phyloP scores from a whole-genome alignment of 768 basidiomycete genomes.

The Suillus americanus region DNA sequence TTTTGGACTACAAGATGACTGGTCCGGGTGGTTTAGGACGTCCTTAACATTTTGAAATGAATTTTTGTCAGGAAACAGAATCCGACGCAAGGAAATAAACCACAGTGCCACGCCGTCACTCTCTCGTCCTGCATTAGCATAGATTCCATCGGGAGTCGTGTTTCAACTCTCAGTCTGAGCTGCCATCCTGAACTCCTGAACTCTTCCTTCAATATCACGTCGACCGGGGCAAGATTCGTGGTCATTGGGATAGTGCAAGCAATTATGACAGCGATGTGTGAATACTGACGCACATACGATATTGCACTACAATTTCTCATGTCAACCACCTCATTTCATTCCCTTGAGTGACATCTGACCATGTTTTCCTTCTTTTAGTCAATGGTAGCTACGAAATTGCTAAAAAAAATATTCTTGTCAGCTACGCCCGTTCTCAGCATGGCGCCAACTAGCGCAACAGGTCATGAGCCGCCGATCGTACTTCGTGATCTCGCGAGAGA shows the following conservation, averaged over 20 bases:
- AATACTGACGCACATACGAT: not conserved
- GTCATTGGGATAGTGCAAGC: not conserved
- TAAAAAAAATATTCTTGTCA: constrained; percentile 52
- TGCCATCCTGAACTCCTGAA: too few species aligned
- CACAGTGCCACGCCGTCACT: too few species aligned
- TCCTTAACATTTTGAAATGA: not conserved
- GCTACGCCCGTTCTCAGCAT: constrained; percentile 45
- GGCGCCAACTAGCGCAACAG: too few species aligned
- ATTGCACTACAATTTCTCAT: not conserved
- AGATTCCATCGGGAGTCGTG: too few species aligned
- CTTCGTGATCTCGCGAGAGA: constrained; percentile 49
- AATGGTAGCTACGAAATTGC: constrained; percentile 47
- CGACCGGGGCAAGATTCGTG: not conserved
- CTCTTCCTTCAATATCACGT: not conserved
- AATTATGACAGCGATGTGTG: not conserved
- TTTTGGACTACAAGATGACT: not conserved
- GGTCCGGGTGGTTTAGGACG: not conserved
- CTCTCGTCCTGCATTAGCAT: too few species aligned
- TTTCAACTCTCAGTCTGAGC: too few species aligned
- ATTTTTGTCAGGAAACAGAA: not conserved
- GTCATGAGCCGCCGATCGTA: too few species aligned
- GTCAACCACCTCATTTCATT: not conserved
- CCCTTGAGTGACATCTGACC: constrained; percentile 43
- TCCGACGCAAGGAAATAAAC: not conserved
- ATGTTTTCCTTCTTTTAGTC: constrained; percentile 52